Evolutionary conservation across 345 rosid genomes (phyloP), one percentile per base, ranked within the genome.

Genomic region (Diplotaxis tenuifolia): DNA sequence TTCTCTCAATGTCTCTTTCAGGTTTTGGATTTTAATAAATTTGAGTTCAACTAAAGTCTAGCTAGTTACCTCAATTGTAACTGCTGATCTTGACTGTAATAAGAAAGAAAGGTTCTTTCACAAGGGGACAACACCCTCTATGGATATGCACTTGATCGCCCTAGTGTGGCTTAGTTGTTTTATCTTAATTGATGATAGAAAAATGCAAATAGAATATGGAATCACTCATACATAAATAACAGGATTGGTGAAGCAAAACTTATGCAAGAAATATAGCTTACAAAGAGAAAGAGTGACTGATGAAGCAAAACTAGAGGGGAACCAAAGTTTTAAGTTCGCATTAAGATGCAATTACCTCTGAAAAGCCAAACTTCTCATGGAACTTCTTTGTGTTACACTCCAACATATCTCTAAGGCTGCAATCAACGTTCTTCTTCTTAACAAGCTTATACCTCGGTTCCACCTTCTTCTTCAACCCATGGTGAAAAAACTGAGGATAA

Each of bases 371-470:
- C 83, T 82, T 90, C 28, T 78, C 34, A 12, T 42, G 78, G 60
- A 90, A 88, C 67, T 88, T 86, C 82, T 82, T 85, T 31, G 76
- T 77, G 81, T 82, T 87, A 71, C 96, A 86, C 29, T 83, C 88
- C 61, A 90, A 79, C 96, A 90, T 86, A 25, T 88, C 96, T 21
- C 84, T 84, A 77, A 88, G 83, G 80, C 89, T 86, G 82, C 87
- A 90, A 21, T 62, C 78, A 80, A 86, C 55, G 31, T 83, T 80
- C 52, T 73, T 86, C 81, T 80, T 74, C 67, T 78, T 85, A 73
- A 90, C 82, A 71, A 86, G 74, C 65, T 80, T 86, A 79, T 79
- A 80, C 80, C 96, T 81, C 9, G 68, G 80, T 72, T 88, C 91
- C 3, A 88, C 36, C 57, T 80, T 84, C 84, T 85, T 90, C 86